phyloP scores from a whole-genome alignment of 2,329 filamentous ascomycete genomes.

The Arthrobotrys pseudoclavata region DNA sequence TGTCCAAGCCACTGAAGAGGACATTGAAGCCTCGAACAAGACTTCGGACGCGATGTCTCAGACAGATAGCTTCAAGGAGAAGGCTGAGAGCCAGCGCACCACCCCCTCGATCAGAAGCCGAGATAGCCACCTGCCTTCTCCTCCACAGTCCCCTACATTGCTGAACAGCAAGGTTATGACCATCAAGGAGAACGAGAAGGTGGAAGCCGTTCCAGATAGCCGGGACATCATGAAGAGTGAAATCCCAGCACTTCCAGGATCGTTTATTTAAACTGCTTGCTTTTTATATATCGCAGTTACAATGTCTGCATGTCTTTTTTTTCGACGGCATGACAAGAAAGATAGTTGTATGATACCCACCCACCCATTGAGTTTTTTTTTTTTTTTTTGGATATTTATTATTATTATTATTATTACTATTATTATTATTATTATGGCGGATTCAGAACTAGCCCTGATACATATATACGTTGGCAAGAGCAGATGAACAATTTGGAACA shows the following conservation, averaged over 20 bases:
- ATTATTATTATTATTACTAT: not conserved
- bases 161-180: slow-evolving; percentile 39
- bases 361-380: slow-evolving; percentile 12
- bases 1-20: slow-evolving; percentile 45
- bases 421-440: not conserved
- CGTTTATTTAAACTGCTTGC: slow-evolving; percentile 43
- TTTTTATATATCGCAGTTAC: slow-evolving; percentile 24
- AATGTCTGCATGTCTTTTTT: slow-evolving; percentile 15
- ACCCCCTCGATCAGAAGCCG: slow-evolving; percentile 49
- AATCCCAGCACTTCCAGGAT: slow-evolving; percentile 33
- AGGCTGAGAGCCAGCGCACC: slow-evolving; percentile 48
- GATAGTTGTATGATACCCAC: slow-evolving; percentile 38
- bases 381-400: not conserved
- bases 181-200: slow-evolving; percentile 37
- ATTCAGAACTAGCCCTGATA: slow-evolving; percentile 14
- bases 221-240: slow-evolving; percentile 27
- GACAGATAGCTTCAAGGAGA: slow-evolving; percentile 45
- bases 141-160: slow-evolving; percentile 47
- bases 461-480: slow-evolving; percentile 36
- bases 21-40: slow-evolving; percentile 42
- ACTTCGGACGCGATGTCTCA: slow-evolving; percentile 36
- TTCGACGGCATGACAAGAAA: slow-evolving; percentile 14
- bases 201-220: slow-evolving; percentile 30
- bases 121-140: slow-evolving; percentile 56
- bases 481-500: slow-evolving; percentile 41